Base-by-base conservation (phyloP, 208 protist species). In the Wallacemonas sp. region DNA sequence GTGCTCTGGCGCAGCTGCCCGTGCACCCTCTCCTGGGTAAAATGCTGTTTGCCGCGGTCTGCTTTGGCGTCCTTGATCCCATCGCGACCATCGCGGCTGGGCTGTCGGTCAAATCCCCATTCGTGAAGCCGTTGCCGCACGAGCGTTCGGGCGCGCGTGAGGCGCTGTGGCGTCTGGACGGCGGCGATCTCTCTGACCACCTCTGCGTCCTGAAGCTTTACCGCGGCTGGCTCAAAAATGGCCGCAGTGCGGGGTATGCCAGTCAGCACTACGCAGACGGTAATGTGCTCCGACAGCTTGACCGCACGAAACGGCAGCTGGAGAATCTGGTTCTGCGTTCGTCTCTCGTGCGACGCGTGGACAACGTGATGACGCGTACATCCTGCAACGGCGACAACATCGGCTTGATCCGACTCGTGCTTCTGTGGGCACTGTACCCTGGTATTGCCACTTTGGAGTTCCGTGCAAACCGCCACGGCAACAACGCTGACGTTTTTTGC, bases 11-110 rank as follows among this genome's bases (percentile, higher is more conserved):
- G 44, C 76, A 81, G 65, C 68, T 97, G 46, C 93, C 93, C 32
- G 72, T 93, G 48, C 85, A 93, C 65, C 93, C 93, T n/a, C 66
- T 88, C n/a, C 80, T 94, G 21, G 90, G 88, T 24, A 96, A 95
- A 74, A 96, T 95, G 90, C 78, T 97, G n/a, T 81, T 97, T 60
- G 74, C 80, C n/a, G 90, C 83, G 16, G 75, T 82, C 33, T 92
- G 85, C 69, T 87, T 97, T 34, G 90, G 90, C 47, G 88, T 95
- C 29, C 73, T 97, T 30, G 89, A 96, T 38, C 79, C 91, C 1
- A 74, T 95, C 38, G 83, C 84, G n/a, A 95, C 82, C 1, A 88
- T 97, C 62, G 90, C 93, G 17, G 93, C 90, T 6, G 88, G 83
- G 4, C 75, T 96, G 33, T 91, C 85, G 14, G 76, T 83, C 27